Base-by-base conservation (phyloP, 768 basidiomycete species). In the Clitopilus hobsonii region DNA sequence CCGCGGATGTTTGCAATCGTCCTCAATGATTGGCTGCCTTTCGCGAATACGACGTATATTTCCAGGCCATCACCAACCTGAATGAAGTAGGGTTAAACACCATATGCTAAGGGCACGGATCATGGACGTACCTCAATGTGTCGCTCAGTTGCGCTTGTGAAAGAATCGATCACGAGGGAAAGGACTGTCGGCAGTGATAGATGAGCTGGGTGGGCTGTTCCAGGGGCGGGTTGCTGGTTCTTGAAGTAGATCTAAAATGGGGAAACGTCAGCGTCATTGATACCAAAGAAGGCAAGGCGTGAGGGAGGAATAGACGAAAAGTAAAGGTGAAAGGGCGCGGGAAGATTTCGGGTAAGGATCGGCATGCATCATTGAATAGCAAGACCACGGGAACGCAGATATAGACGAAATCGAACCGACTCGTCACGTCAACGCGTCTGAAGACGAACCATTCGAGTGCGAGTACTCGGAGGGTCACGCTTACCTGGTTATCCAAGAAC, bases 401-500 rank as follows among this genome's bases (percentile, higher is more conserved):
- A 23, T 45, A 45, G 22, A 45, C 22, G 41, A 54, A 36, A 30
- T 32, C 49, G 41, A 51, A 38, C 47, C 50, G 25, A 26, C 55
- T 52, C 54, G 54, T 49, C 38, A 56, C 29, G 57, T 49, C 56
- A 49, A 58, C 51, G 53, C 56, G 65, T 60, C 65, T 63, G 57
- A 62, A 36, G 55, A 56, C 60, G 60, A 36, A 56, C 63, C 56
- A 51, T 54, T 49, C 38, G 25, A 49, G 18, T 45, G 41, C 49
- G 41, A 45, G 53, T 45, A 25, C 45, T 47, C 26, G n/a, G 32
- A 54, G 60, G 56, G 54, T 66, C 54, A 41, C 48, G 74, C 89
- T 73, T 65, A 88, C 96, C 84, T 98, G 95, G 71, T 97, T 98
- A 74, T 99, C 97, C 63, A 99, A 75, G 84, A 99, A 97, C 1